Evolutionary conservation across 352 stramenopile genomes (phyloP), one percentile per base, ranked within the genome.

Genomic region (Globisporangium carolinianum): DNA sequence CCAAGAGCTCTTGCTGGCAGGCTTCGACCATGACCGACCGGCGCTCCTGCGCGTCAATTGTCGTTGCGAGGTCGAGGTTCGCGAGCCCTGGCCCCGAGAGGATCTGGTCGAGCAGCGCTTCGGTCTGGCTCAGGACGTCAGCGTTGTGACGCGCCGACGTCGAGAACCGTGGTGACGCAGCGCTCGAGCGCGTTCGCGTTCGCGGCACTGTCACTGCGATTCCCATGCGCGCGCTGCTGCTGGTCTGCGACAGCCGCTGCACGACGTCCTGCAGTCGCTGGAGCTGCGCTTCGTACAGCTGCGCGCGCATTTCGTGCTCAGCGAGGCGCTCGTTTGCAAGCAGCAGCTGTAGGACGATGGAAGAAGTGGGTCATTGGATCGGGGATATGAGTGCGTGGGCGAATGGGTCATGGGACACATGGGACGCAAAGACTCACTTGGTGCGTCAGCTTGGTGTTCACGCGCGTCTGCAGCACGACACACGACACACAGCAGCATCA

Each of bases 361-460:
- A 14, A 47, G 18, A 35, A 15, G 8, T 48, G 37, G 7, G 48
- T 18, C 14, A 12, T 3, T 41, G 12, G 3, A 11, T 42, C 15
- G 7, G 43, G 24, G 24, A 32, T 32, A 32, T 38, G 39, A 5
- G 52, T 43, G 24, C 39, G n/a, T 14, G 42, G 1, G 43, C 11
- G 10, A 43, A 43, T 24, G 18, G 9, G 17, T 3, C 4, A 39
- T n/a, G 4, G 3, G 12, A 11, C 6, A 35, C 38, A 12, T 9
- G 14, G 7, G 1, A 10, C 10, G 4, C 32, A 37, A 36, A 15
- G 24, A 32, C 43, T 35, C 55, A 89, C 76, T 73, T 87, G 76
- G 51, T 87, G 67, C 35, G 75, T 86, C 32, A 89, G 62, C 58
- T 83, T 87, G 53, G 81, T 61, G 47, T 86, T 87, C 6, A 62